Conservation (phyloP, 176 grass and related monocot genomes). For the Aechmea fasciata region DNA sequence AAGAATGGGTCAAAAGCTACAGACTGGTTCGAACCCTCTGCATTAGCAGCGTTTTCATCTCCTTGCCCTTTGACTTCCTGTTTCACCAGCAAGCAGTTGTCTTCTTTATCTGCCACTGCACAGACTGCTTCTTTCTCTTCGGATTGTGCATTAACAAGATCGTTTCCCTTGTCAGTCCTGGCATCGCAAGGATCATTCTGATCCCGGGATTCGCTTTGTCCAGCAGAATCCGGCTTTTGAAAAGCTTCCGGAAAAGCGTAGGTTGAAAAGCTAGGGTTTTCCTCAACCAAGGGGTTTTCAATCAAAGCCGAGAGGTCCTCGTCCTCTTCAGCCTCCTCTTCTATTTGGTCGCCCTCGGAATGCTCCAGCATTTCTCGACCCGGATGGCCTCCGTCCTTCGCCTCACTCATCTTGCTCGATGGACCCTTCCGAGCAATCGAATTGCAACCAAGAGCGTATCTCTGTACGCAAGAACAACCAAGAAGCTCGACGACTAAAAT, state of each 20-base stretch:
- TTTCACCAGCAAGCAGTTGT: constrained; percentile 31
- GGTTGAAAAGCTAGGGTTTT: constrained; percentile 2
- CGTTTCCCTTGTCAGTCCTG: neutral
- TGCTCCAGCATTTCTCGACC: constrained; percentile 9
- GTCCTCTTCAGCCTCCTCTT: neutral
- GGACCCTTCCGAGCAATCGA: neutral
- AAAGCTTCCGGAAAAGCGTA: neutral
- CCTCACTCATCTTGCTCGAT: constrained; percentile 1
- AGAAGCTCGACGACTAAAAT: neutral
- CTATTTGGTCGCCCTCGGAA: constrained; percentile 4
- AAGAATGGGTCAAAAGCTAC: constrained; percentile 45
- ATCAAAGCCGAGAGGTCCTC: constrained; percentile 6
- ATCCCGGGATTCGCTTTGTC: neutral
- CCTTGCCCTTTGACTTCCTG: constrained; percentile 21
- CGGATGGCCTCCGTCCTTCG: neutral
- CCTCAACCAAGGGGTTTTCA: constrained; percentile 7
- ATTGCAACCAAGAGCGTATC: neutral
- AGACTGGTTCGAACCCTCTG: constrained; percentile 27
- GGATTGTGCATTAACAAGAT: neutral
- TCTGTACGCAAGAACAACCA: neutral
- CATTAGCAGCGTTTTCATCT: constrained; percentile 2
- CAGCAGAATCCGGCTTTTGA: neutral
- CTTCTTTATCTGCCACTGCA: constrained; percentile 28
- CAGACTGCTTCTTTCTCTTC: neutral
- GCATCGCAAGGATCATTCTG: constrained; percentile 3